Base-by-base conservation (phyloP, 2,329 filamentous ascomycete species). In the Talaromyces sp. region DNA sequence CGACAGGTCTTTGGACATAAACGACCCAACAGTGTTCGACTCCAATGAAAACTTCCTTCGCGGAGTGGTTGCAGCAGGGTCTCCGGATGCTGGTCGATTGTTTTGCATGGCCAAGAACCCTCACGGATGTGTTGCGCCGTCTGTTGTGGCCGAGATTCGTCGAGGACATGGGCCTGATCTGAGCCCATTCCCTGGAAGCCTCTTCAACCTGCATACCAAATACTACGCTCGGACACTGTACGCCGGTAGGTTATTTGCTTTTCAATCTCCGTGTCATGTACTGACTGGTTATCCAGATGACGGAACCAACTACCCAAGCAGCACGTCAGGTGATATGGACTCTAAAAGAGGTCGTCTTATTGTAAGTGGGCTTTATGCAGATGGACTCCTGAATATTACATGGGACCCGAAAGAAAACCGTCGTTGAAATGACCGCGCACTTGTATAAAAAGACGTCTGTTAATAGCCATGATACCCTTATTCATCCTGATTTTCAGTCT, bases 301-400 rank as follows among this genome's bases (percentile, higher is more conserved):
- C 49, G 68, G 68, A 22, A 59, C 63, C 17, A 60, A 67, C 51
- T 69, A 66, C 45, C 63, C 67, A 13, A 65, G 56, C 47, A 66
- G 65, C 56, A 68, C 58, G 19, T 63, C 68, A n/a, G 66, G 68
- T 11, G 49, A 64, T 17, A 58, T 69, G 58, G 68, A 69, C 40
- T 68, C 67, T 27, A 69, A 65, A 53, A 59, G 67, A 51, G 67
- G 67, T 11, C 67, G 64, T 19, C 59, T 69, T 59, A 63, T 69
- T 22, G 51, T 68, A 15, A 63, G 54, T 40, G 64, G 65, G 15
- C 51, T 69, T 25, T 69, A 69, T 51, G 68, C 65, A 34, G 63
- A 69, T 22, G 68, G 68, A 13, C 60, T 69, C 31, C 64, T 69
- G 29, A 61, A 67, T 61, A 69, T 69, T 31, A 68, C 67, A 15